These are phyloP conservation scores for Dysphania ambrosioides DNA, from an alignment of 148 eudicot species.

Conservation along the genomic window DNA sequence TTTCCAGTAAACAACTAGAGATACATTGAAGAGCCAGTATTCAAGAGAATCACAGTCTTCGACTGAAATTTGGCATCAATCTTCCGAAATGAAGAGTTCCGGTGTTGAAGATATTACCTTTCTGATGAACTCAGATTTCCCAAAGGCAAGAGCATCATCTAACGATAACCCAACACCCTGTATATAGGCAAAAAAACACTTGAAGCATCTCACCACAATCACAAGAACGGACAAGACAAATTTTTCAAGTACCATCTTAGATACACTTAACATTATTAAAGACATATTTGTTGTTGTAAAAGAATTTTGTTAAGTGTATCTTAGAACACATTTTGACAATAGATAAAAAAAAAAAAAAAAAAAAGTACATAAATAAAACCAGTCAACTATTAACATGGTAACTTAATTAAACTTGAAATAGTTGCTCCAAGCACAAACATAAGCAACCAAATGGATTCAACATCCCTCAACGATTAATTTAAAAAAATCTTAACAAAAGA, in stretches of 20 bases:
- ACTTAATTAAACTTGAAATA: not conserved
- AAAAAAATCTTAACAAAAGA: not conserved
- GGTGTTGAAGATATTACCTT: slow-evolving; percentile 44
- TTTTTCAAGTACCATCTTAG: not conserved
- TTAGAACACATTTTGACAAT: no score
- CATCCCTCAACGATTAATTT: not conserved
- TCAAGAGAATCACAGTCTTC: not conserved
- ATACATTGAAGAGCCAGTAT: not conserved
- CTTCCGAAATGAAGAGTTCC: not conserved
- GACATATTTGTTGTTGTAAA: not conserved
- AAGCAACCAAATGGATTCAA: not conserved
- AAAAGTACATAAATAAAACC: no score
- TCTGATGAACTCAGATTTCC: slow-evolving; percentile 89
- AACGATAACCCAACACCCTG: slow-evolving; percentile 94
- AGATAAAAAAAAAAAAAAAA: no score
- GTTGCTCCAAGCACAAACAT: slow-evolving; percentile 1
- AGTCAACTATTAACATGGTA: not conserved
- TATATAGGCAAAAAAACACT: slow-evolving; percentile 5
- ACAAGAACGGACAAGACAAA: not conserved
- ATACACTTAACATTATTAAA: not conserved
- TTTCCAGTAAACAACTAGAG: not conserved
- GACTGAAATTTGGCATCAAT: not conserved
- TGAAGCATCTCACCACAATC: slow-evolving; percentile 1
- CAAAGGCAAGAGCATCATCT: slow-evolving; percentile 96
- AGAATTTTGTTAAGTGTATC: not conserved